A percentile compares a stretch with the other conserved stretches of the same genome.
phyloP scores from a whole-genome alignment of 192 early-diverging fungal species.

The Coemansia reversa region DNA sequence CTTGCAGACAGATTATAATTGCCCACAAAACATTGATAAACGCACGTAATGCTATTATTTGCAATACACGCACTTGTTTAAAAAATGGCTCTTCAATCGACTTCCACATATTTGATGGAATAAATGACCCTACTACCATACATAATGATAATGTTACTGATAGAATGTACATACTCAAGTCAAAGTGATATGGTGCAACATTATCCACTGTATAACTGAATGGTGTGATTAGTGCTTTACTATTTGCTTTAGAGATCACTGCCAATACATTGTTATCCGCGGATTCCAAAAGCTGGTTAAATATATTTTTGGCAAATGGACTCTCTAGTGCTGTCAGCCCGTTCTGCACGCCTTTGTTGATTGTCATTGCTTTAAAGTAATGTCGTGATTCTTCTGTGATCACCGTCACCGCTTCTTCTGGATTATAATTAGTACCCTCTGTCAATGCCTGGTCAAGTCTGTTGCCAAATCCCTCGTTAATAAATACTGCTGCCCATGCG shows the following conservation, averaged over 20 bases:
- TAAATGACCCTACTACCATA: constrained; percentile 48
- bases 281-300: constrained; percentile 7
- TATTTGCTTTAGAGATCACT: constrained; percentile 27
- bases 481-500: constrained; percentile 36
- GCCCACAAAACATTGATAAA: constrained; percentile 40
- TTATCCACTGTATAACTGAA: constrained; percentile 43
- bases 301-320: constrained; percentile 26
- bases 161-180: constrained; percentile 48
- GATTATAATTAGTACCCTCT: constrained; percentile 29
- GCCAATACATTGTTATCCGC: not conserved
- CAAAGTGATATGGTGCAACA: constrained; percentile 49
- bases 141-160: constrained; percentile 46
- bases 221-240: constrained; percentile 35
- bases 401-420: constrained; percentile 28
- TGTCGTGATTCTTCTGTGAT: constrained; percentile 46
- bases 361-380: constrained; percentile 34
- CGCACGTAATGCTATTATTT: constrained; percentile 31
- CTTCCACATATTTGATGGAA: constrained; percentile 57
- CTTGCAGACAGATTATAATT: constrained; percentile 29
- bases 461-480: constrained; percentile 49
- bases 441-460: constrained; percentile 20
- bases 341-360: constrained; percentile 6
- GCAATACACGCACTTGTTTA: constrained; percentile 31
- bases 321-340: constrained; percentile 28
- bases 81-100: constrained; percentile 50